phyloP scores from a whole-genome alignment of 129 eudicot species.

The Centella asiatica region DNA sequence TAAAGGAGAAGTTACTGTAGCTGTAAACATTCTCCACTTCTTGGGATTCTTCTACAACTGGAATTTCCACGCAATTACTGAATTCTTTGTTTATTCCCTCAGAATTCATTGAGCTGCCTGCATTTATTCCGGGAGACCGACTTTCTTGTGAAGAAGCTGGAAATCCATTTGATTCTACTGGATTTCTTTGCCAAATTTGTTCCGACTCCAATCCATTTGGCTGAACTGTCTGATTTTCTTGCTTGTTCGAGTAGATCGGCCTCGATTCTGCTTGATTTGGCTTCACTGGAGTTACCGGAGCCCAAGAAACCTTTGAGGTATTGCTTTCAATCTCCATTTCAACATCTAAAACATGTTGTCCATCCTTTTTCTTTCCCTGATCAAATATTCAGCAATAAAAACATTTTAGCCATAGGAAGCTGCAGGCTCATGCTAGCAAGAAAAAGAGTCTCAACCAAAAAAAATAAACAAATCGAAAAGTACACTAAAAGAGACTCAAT shows the following conservation, averaged over 20 bases:
- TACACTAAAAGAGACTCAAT: background rate
- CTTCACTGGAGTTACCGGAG: conserved; percentile 61
- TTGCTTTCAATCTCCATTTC: conserved; percentile 39
- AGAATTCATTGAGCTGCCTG: background rate
- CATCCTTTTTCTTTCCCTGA: conserved; percentile 6
- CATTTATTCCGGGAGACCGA: background rate
- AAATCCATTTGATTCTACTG: background rate
- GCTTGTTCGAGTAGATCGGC: conserved; percentile 22
- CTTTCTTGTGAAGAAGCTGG: conserved; percentile 3
- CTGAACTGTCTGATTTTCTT: conserved; percentile 14
- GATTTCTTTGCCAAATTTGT: conserved; percentile 4
- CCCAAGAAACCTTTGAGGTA: conserved; percentile 34
- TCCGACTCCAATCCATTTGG: conserved; percentile 10
- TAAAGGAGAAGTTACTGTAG: conserved; percentile 25
- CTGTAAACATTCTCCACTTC: conserved; percentile 21
- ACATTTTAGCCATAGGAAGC: background rate
- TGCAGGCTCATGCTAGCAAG: conserved; percentile 7
- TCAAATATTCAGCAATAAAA: background rate
- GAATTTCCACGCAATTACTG: background rate
- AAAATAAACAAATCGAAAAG: background rate
- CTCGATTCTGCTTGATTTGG: conserved; percentile 16
- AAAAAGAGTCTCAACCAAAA: background rate
- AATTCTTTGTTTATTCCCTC: background rate
- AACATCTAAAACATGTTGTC: conserved; percentile 19
- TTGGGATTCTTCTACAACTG: background rate